These are phyloP conservation scores for Neopestalotiopsis sp. DNA, from an alignment of 2,329 filamentous ascomycete species.

Conservation along the genomic window DNA sequence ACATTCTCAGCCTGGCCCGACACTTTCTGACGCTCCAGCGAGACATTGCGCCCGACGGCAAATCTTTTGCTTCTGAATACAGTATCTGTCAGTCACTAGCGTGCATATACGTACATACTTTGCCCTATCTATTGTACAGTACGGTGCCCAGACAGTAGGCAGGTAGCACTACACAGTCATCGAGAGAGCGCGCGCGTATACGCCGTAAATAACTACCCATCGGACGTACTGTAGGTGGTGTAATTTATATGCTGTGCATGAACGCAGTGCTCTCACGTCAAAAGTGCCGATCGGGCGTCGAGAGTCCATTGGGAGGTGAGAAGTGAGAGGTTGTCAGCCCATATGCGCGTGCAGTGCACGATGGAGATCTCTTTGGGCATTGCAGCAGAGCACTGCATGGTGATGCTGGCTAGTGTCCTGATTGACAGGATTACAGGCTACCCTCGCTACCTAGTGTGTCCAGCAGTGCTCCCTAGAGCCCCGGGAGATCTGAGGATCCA, in stretches of 20 bases:
- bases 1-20: constrained; percentile 13
- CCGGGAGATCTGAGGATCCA: constrained; percentile 2
- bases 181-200: neutral
- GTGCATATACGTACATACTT: no score
- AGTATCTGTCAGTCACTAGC: constrained; percentile 12
- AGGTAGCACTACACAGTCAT: neutral
- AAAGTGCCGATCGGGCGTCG: constrained; percentile 11
- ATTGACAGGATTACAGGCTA: neutral
- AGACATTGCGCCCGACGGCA: no score
- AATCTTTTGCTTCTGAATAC: no score
- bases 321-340: neutral
- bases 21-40: neutral
- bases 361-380: constrained; percentile 5
- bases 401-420: neutral
- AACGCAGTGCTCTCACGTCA: constrained; percentile 11
- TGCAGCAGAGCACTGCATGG: constrained; percentile 15
- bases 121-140: no score
- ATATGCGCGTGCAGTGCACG: neutral
- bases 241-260: constrained; percentile 14
- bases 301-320: neutral
- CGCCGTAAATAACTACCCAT: neutral
- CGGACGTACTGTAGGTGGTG: neutral
- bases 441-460: neutral
- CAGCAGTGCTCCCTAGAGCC: neutral
- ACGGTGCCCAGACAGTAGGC: no score